Percentiles rank a stretch among this genome's conserved stretches.
Evolutionary conservation across 352 stramenopile species (phyloP).

Genomic region (Nothophytophthora sp.): DNA sequence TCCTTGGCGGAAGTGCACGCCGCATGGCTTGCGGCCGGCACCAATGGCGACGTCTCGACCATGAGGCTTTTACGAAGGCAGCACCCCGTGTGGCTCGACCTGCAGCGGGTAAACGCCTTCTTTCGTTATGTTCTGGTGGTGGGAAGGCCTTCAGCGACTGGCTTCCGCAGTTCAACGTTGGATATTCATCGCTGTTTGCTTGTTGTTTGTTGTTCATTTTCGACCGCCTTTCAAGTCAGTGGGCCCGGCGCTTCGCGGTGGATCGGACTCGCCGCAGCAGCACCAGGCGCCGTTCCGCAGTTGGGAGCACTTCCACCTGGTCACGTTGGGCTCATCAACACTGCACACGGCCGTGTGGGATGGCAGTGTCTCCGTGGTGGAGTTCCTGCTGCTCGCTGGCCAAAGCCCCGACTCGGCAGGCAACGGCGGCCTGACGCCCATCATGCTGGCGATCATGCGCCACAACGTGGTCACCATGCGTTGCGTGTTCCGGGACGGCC

Average conservation of each 20-base stretch:
- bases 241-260: constrained; percentile 7
- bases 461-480: constrained; percentile 26
- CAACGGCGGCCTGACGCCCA: constrained; percentile 21
- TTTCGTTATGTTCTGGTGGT: neutral
- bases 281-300: constrained; percentile 12
- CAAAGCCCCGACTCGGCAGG: constrained; percentile 15
- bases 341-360: constrained; percentile 28
- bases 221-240: neutral
- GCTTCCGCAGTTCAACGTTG: too few species aligned
- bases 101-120: constrained; percentile 12
- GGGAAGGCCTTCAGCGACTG: too few species aligned
- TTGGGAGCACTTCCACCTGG: constrained; percentile 23
- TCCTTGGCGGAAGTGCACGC: constrained; percentile 12
- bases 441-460: constrained; percentile 29
- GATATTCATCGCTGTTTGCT: too few species aligned
- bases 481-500: constrained; percentile 15
- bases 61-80: constrained; percentile 11
- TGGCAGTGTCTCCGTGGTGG: constrained; percentile 9
- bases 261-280: constrained; percentile 8
- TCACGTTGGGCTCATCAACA: constrained; percentile 21
- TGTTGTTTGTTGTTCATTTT: neutral
- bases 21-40: constrained; percentile 19
- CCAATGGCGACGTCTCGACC: constrained; percentile 3
- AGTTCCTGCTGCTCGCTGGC: constrained; percentile 22
- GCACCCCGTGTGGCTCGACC: constrained; percentile 23